Evolutionary conservation across 2,329 filamentous ascomycete species (phyloP), one percentile per base, ranked within the genome.

Genomic region (Fusarium proliferatum): DNA sequence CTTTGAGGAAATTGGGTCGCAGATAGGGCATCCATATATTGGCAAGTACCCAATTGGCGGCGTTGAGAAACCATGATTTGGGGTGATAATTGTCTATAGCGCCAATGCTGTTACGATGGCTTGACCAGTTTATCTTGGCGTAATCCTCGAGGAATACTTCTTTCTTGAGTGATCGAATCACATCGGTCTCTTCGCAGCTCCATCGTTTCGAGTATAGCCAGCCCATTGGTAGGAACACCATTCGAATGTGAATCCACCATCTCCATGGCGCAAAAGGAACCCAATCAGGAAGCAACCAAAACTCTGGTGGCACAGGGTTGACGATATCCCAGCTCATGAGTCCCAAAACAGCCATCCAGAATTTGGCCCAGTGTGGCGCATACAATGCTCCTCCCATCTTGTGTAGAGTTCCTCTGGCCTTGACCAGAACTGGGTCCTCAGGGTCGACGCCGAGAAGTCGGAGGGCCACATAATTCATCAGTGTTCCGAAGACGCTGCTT

Each of bases 201-300:
- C 94, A 98, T 72, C 88, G 88, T 84, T 93, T 94, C 0, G 95
- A 97, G 85, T 93, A 97, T 46, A 98, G 82, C 79, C 93, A 98
- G 2, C 93, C 91, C 94, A 98, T 98, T 9, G 95, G 93, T 55
- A 97, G 81, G 78, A 96, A 97, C n/a, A 99, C 95, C 82, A 93
- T 91, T n/a, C 96, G 94, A 82, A 98, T 98, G 78, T 99, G 96
- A 78, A 98, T 94, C 96, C 95, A 98, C 95, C 96, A 98, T 74
- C 94, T 87, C 94, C 95, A 97, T 0, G 96, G 96, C 9, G 94
- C 91, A 79, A 97, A 88, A 2, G 95, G 95, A 6, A 94, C 88
- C 94, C 94, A 97, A 81, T 97, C 94, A 0, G 95, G 95, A 7
- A 98, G 84, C 45, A 97, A 86, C 96, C 96, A 99, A 49, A 98